These are phyloP conservation scores for Ascochyta rabiei DNA, from an alignment of 2,329 filamentous ascomycete species.

Conservation along the genomic window DNA sequence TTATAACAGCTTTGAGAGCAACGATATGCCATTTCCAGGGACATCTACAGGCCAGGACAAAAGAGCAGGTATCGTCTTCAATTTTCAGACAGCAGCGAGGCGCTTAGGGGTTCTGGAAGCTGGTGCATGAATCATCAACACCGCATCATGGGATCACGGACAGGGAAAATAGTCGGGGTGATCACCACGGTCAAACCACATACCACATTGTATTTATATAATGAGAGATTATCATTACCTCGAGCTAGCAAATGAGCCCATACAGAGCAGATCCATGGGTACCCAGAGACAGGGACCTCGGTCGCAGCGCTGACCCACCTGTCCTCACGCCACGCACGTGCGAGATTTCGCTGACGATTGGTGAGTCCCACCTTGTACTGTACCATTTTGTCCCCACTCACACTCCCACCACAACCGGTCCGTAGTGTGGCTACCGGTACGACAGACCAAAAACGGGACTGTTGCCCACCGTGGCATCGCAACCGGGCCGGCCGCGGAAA, in stretches of 20 bases:
- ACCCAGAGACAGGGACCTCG: slow-evolving; percentile 2
- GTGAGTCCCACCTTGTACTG: slow-evolving; percentile 1
- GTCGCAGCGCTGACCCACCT: slow-evolving; percentile 7
- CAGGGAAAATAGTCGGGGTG: slow-evolving; percentile 7
- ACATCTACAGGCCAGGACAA: slow-evolving; percentile 4
- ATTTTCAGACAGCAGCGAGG: slow-evolving; percentile 11
- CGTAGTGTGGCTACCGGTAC: neutral
- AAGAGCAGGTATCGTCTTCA: slow-evolving; percentile 2
- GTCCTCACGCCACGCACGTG: slow-evolving; percentile 9
- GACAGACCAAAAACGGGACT: neutral
- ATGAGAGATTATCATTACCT: slow-evolving; percentile 16
- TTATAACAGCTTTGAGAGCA: slow-evolving; percentile 13
- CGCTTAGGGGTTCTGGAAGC: slow-evolving; percentile 16
- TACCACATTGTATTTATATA: slow-evolving; percentile 17
- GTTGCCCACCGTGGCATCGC: slow-evolving; percentile 7
- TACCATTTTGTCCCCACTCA: neutral
- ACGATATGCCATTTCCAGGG: neutral
- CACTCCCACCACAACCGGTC: slow-evolving; percentile 4
- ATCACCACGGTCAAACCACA: slow-evolving; percentile 2
- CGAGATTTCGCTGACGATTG: slow-evolving; percentile 1
- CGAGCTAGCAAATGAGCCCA: neutral
- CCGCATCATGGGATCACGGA: slow-evolving; percentile 9
- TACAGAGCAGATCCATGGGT: neutral
- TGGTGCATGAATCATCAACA: slow-evolving; percentile 11
- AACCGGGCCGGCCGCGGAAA: slow-evolving; percentile 13